Conservation (phyloP, 1,139 yeast species). For the Kodamaea sp. region DNA sequence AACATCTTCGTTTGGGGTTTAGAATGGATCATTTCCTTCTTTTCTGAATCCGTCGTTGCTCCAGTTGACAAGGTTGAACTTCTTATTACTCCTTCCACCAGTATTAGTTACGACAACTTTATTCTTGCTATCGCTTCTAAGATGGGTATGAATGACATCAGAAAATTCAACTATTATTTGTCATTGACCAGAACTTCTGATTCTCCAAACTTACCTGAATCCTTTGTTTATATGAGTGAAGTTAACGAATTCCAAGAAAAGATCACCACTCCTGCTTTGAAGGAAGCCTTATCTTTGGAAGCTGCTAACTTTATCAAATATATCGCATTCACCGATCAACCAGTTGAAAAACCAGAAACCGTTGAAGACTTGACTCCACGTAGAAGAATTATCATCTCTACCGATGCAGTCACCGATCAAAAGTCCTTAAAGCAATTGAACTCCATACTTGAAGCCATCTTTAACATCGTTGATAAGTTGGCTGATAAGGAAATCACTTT, state of each 20-base stretch:
- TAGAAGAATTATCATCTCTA: constrained; percentile 53
- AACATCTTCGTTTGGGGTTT: constrained; percentile 62
- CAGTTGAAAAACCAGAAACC: constrained; percentile 59
- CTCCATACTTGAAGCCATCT: constrained; percentile 47
- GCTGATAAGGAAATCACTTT: constrained; percentile 44
- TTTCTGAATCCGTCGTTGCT: constrained; percentile 43
- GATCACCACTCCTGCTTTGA: constrained; percentile 48
- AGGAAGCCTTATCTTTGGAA: constrained; percentile 48
- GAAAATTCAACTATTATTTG: constrained; percentile 75
- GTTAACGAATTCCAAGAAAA: constrained; percentile 73
- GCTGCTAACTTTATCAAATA: constrained; percentile 56
- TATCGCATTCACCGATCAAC: constrained; percentile 81
- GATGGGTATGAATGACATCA: constrained; percentile 70
- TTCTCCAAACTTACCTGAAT: constrained; percentile 63
- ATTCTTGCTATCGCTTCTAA: constrained; percentile 85
- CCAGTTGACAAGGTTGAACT: constrained; percentile 65
- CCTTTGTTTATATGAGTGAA: constrained; percentile 88
- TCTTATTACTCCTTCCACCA: constrained; percentile 56
- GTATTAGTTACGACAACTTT: constrained; percentile 58
- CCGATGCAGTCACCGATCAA: constrained; percentile 45
- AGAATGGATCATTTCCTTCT: constrained; percentile 56
- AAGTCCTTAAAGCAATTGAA: constrained; percentile 46
- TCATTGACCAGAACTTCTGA: constrained; percentile 81
- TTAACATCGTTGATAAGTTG: constrained; percentile 52
- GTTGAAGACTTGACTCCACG: constrained; percentile 50